Evolutionary conservation across 768 basidiomycete genomes (phyloP).

Genomic region (Suillus decipiens): DNA sequence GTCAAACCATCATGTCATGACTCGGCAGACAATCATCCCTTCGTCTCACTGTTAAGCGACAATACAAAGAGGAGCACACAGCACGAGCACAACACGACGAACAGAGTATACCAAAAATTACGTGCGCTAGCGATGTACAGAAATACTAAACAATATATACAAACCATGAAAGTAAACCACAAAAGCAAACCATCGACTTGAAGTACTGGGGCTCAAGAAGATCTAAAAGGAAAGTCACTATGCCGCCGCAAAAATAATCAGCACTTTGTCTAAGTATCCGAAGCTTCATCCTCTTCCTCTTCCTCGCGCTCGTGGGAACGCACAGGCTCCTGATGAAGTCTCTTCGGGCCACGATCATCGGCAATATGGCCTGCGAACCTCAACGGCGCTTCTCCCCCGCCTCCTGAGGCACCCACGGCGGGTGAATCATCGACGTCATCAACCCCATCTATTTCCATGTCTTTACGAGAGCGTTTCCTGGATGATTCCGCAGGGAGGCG

Average conservation of each 20-base stretch:
- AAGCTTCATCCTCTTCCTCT: constrained; percentile 34
- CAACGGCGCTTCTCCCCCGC: constrained; percentile 29
- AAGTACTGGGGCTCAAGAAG: constrained; percentile 35
- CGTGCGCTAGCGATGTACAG: constrained; percentile 14
- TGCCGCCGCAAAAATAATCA: constrained; percentile 2
- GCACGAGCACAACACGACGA: background rate
- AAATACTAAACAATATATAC: constrained; percentile 20
- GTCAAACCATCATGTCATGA: background rate
- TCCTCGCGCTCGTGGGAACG: constrained; percentile 30
- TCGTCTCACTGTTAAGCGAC: background rate
- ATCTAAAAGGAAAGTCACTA: constrained; percentile 30
- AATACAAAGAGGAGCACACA: background rate
- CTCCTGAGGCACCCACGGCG: constrained; percentile 30
- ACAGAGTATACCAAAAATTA: background rate
- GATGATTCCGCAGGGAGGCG: constrained; percentile 44
- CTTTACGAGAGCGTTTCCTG: constrained; percentile 60
- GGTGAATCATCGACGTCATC: constrained; percentile 43
- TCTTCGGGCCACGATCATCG: constrained; percentile 59
- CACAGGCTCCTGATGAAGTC: constrained; percentile 53
- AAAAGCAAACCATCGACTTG: no score
- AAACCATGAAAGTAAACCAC: constrained; percentile 6
- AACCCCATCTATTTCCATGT: constrained; percentile 64
- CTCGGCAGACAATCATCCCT: background rate
- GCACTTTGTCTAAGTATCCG: constrained; percentile 30
- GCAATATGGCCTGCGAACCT: constrained; percentile 40